Base-by-base conservation (phyloP, 257 asterid species). In the Penstemon newberryi region DNA sequence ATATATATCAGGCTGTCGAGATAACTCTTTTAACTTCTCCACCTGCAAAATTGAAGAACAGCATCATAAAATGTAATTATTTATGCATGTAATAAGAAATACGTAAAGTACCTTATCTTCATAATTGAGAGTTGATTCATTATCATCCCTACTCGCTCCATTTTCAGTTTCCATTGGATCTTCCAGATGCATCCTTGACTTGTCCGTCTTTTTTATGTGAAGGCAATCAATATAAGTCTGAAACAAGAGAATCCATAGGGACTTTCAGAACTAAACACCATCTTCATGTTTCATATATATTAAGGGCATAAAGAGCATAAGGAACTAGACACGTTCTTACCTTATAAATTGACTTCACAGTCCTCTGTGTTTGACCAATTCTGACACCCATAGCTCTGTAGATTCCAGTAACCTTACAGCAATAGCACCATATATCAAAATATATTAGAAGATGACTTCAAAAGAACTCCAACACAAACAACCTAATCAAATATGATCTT, bases 171-270 rank as follows among this genome's bases (percentile, higher is more conserved):
- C 99, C 87, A 84, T 83, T 25, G 85, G 86, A 78, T 91, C 96
- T 67, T 90, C 94, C 47, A 73, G 70, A 46, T 83, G 78, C 96
- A 91, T 81, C 79, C 96, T 89, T 72, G 97, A 85, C 76, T 87
- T 91, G 81, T 90, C 95, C 64, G 88, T 79, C 83, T 73, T 94
- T 82, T 91, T 91, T 51, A 94, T 66, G 75, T 94, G 99, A 75
- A 94, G 96, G 77, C 98, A 94, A 64, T 94, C 99, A 11, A 94
- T 82, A 74, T 94, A 94, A 33, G 99, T 91, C 99, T 94, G 93
- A 12, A 76, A 79, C 51, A 79, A 77, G 65, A 66, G 63, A 67
- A n/a, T 42, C 51, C 40, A 39, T 41, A 12, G 54, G 33, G 33
- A 25, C 13, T 38, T 56, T 63, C 71, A 40, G 43, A 60, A 63